A percentile compares a stretch with the other conserved stretches of the same genome.
Evolutionary conservation across 1,284 basidiomycete genomes (phyloP).

Genomic region (Cerioporus squamosus): DNA sequence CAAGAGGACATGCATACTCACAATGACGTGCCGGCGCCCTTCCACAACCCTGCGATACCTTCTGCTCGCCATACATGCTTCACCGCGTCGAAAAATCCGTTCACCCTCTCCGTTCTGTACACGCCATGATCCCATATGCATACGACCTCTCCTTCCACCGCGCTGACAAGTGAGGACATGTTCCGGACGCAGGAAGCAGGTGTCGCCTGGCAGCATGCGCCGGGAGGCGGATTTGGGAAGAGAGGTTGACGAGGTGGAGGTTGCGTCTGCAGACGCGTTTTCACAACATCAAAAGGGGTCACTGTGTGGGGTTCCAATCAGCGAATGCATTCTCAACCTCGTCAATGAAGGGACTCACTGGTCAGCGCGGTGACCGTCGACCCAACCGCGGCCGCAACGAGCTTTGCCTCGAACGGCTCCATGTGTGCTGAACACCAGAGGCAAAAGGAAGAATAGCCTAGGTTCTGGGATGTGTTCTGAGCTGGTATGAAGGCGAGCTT

Average conservation of each 20-base stretch:
- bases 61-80: conserved; percentile 79
- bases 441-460: not conserved
- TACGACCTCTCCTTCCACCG: conserved; percentile 63
- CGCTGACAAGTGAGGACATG: conserved; percentile 71
- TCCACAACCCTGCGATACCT: conserved; percentile 85
- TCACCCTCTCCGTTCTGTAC: conserved; percentile 72
- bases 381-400: conserved; percentile 80
- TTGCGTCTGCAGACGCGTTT: conserved; percentile 91
- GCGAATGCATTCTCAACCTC: conserved; percentile 10
- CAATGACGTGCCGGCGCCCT: conserved; percentile 88
- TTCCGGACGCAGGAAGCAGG: conserved; percentile 64
- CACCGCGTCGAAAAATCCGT: conserved; percentile 82
- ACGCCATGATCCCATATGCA: conserved; percentile 78
- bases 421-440: conserved; percentile 39
- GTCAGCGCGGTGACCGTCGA: conserved; percentile 84
- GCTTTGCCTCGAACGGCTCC: conserved; percentile 79
- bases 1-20: conserved; percentile 44
- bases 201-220: conserved; percentile 67
- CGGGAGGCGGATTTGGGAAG: conserved; percentile 52
- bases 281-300: conserved; percentile 95
- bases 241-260: conserved; percentile 49
- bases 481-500: not conserved
- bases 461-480: not conserved
- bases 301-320: conserved; percentile 57
- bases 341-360: conserved; percentile 52